phyloP scores from a whole-genome alignment of 345 rosid species.

The Linum tenue region DNA sequence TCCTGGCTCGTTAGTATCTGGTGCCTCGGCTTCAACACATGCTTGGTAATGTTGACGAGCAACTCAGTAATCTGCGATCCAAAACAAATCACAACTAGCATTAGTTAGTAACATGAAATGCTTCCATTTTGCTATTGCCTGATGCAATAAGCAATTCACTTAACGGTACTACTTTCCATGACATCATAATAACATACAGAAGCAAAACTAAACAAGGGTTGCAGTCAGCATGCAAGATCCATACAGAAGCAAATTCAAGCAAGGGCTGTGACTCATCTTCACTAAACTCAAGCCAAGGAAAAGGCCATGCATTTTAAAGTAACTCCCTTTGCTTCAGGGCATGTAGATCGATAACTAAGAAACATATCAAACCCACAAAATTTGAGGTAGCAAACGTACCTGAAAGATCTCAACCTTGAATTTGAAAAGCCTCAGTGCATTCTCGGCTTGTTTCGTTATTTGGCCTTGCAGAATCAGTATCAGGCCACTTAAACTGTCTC shows the following conservation, averaged over 20 bases:
- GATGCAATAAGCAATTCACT: too few species aligned
- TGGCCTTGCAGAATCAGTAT: conserved; percentile 62
- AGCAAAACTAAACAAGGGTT: not conserved
- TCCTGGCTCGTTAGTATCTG: conserved; percentile 49
- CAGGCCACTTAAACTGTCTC: conserved; percentile 51
- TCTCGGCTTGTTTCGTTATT: conserved; percentile 67
- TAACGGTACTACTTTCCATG: too few species aligned
- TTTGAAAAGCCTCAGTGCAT: conserved; percentile 56
- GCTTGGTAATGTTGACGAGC: conserved; percentile 78
- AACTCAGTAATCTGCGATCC: conserved; percentile 49
- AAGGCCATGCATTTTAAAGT: not conserved
- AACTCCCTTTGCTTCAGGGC: not conserved
- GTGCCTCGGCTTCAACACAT: conserved; percentile 65
- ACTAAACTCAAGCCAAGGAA: not conserved
- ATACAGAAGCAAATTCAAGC: not conserved
- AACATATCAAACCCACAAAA: too few species aligned
- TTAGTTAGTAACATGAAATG: not conserved
- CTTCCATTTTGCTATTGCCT: too few species aligned
- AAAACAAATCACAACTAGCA: not conserved
- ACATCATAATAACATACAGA: too few species aligned
- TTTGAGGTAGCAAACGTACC: conserved; percentile 27
- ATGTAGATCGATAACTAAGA: not conserved
- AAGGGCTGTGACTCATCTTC: not conserved
- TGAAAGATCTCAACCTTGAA: conserved; percentile 85
- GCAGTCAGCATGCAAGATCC: not conserved